phyloP scores from a whole-genome alignment of 352 stramenopile genomes.

The Phytophthora litchii region DNA sequence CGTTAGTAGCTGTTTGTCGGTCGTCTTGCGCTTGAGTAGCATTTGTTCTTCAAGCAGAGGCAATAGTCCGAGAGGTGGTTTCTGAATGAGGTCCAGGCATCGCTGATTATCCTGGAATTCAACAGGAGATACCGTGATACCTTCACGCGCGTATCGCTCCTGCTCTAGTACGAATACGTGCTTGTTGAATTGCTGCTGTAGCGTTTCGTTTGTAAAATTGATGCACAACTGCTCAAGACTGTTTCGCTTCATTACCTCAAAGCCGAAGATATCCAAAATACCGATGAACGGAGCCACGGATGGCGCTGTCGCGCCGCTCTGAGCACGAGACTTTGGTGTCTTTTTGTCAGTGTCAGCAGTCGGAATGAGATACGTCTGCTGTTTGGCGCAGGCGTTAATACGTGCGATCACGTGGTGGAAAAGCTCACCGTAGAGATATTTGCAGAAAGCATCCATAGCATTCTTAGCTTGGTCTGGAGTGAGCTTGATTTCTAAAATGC shows the following conservation, averaged over 20 bases:
- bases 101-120: conserved; percentile 87
- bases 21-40: conserved; percentile 86
- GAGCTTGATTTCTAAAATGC: conserved; percentile 77
- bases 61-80: conserved; percentile 76
- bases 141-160: conserved; percentile 78
- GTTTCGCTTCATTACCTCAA: conserved; percentile 90
- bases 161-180: conserved; percentile 88
- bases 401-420: conserved; percentile 79
- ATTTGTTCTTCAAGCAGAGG: conserved; percentile 89
- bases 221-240: conserved; percentile 92
- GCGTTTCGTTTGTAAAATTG: conserved; percentile 92
- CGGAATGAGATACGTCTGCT: conserved; percentile 46
- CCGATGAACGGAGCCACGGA: conserved; percentile 66
- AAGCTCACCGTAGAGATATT: conserved; percentile 82
- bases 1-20: conserved; percentile 81
- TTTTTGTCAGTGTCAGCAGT: conserved; percentile 13
- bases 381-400: conserved; percentile 78
- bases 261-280: conserved; percentile 93
- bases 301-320: conserved; percentile 6
- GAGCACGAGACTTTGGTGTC: conserved; percentile 25
- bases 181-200: conserved; percentile 92
- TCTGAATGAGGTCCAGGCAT: conserved; percentile 84
- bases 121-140: conserved; percentile 73
- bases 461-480: conserved; percentile 78
- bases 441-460: conserved; percentile 85